Conservation (phyloP, 371 early-diverging fungal genomes). For the Mucor irregularis region DNA sequence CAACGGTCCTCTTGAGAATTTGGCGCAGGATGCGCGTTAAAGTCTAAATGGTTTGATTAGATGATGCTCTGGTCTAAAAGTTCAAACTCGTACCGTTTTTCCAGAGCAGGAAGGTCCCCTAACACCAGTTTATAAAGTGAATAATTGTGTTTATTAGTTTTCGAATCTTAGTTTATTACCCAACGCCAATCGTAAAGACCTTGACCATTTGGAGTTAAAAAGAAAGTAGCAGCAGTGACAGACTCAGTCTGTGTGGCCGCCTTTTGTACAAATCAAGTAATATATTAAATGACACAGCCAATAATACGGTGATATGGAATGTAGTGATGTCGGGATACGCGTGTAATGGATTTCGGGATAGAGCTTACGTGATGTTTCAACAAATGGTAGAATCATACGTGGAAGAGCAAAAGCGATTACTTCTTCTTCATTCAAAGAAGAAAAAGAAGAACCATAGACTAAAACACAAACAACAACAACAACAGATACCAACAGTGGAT, state of each 20-base stretch:
- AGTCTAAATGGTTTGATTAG: conserved; percentile 43
- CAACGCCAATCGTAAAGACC: no score
- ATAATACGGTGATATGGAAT: conserved; percentile 40
- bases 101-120: conserved; percentile 69
- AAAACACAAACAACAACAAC: not conserved
- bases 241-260: no score
- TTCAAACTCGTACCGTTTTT: conserved; percentile 50
- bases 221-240: no score
- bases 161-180: no score
- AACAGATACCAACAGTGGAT: conserved; percentile 30
- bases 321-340: conserved; percentile 38
- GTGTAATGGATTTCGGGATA: conserved; percentile 21
- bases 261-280: no score
- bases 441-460: not conserved
- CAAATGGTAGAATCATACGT: conserved; percentile 2
- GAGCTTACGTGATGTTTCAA: conserved; percentile 34
- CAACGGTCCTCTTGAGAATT: conserved; percentile 58
- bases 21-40: conserved; percentile 57
- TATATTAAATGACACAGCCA: not conserved
- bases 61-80: not conserved
- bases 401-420: not conserved
- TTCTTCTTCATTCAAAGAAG: no score
- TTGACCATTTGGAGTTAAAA: no score
- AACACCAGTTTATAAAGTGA: no score
- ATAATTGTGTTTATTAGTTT: no score